Base-by-base conservation (phyloP, 768 basidiomycete species). In the Megacollybia marginata region DNA sequence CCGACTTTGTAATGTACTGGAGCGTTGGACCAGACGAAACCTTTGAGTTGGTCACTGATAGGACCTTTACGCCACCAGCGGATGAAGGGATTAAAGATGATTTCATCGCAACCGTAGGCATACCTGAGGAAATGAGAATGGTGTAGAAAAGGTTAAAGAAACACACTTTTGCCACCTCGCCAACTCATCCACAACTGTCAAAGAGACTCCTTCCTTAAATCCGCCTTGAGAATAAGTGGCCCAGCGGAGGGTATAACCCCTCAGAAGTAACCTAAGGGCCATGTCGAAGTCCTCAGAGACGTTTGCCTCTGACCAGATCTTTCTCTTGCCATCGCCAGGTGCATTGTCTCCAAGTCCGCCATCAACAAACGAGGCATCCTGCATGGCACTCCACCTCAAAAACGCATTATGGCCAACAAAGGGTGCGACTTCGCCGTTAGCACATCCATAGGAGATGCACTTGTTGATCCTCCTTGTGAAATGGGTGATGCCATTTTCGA, bases 351-450 rank as follows among this genome's bases (percentile, higher is more conserved):
- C 38, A 15, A 40, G 8, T 2, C 38, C 38, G 8, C 61, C 48
- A 57, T 92, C 87, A 42, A 80, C 64, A 48, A 86, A 86, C 10
- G 84, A 78, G 0, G 89, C 88, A 54, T 92, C 91, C 65, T 94
- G 90, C 7, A 92, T 72, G 1, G 91, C 91, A 2, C 78, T 78
- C 91, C 90, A 94, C 9, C 91, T 77, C 20, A 94, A 66, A 63
- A 92, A 94, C 9, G 89, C 88, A 54, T 92, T 89, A 60, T 91
- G 88, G 8, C 88, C 88, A 38, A 91, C 88, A 55, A 90, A 90
- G 0, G 88, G 88, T 9, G 83, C 83, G 19, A 88, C 83, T 62
- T 89, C 86, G 20, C 87, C 87, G 54, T 89, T 90, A 8, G 87
- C 83, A 53, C 82, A 83, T 12, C 82, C 81, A 63, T 87, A 80